Evolutionary conservation across 345 rosid species (phyloP).

Genomic region (Gossypium rotundifolium): DNA sequence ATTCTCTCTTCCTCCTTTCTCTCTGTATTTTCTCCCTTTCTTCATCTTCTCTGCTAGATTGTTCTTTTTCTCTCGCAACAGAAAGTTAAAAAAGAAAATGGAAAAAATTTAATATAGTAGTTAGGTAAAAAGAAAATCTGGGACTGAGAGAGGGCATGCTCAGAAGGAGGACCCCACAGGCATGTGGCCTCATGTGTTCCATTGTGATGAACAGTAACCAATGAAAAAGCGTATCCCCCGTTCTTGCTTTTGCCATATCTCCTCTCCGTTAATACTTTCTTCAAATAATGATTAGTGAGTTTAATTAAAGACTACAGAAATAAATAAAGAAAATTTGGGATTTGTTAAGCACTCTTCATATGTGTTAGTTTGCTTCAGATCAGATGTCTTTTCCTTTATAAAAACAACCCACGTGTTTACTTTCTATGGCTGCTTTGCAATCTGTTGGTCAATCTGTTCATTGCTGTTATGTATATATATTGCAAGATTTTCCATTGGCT

Average conservation of each 20-base stretch:
- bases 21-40: too few species aligned
- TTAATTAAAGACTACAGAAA: not conserved
- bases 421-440: constrained; percentile 6
- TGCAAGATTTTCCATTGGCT: constrained; percentile 13
- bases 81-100: not conserved
- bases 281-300: not conserved
- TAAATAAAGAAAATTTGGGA: not conserved
- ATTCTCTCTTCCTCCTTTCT: too few species aligned
- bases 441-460: constrained; percentile 1
- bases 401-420: constrained; percentile 12
- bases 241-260: constrained; percentile 3
- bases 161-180: not conserved
- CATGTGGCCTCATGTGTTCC: constrained; percentile 9
- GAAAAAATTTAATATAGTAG: not conserved
- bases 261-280: not conserved
- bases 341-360: not conserved
- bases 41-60: too few species aligned
- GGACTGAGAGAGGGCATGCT: not conserved
- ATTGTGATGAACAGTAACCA: not conserved
- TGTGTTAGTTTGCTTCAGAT: not conserved
- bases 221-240: not conserved
- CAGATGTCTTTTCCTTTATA: not conserved
- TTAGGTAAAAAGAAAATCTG: not conserved
- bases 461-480: not conserved
- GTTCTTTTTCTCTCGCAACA: too few species aligned